Evolutionary conservation across 2,329 filamentous ascomycete species (phyloP).

Genomic region (Neonectria coccinea): DNA sequence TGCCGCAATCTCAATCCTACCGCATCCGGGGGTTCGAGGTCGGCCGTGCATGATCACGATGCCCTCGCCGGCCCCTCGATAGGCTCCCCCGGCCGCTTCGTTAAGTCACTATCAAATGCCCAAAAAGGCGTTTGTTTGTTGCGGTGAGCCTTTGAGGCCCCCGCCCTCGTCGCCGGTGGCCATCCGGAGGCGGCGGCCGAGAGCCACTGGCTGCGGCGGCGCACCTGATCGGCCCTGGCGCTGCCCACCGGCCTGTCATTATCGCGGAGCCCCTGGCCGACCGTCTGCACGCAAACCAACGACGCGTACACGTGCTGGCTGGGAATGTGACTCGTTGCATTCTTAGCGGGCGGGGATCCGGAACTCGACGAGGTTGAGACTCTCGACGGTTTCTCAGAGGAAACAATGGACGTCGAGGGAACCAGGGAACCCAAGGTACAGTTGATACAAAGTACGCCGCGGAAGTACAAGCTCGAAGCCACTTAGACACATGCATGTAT

Average conservation of each 20-base stretch:
- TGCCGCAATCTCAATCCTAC: slow-evolving; percentile 22
- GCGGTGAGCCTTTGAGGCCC: slow-evolving; percentile 26
- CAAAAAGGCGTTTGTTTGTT: slow-evolving; percentile 27
- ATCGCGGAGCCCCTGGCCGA: slow-evolving; percentile 22
- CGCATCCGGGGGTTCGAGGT: slow-evolving; percentile 41
- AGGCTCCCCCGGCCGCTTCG: slow-evolving; percentile 13
- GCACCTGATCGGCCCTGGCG: slow-evolving; percentile 13
- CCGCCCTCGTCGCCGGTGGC: slow-evolving; percentile 2
- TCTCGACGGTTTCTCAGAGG: slow-evolving; percentile 14
- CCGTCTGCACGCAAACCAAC: slow-evolving; percentile 41
- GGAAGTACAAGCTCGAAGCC: slow-evolving; percentile 10
- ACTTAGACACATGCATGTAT: slow-evolving; percentile 1
- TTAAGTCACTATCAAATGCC: background rate
- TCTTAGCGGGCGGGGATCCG: slow-evolving; percentile 27
- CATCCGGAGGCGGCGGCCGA: slow-evolving; percentile 13
- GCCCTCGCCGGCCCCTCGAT: slow-evolving; percentile 34
- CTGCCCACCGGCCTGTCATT: slow-evolving; percentile 18
- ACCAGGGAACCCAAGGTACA: background rate
- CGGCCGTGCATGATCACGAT: slow-evolving; percentile 46
- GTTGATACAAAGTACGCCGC: slow-evolving; percentile 1
- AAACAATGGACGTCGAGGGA: background rate
- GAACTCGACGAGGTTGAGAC: slow-evolving; percentile 21
- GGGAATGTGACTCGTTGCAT: slow-evolving; percentile 43
- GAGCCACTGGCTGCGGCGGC: slow-evolving; percentile 9
- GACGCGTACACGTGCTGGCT: slow-evolving; percentile 42